Evolutionary conservation across 352 stramenopile genomes (phyloP), one percentile per base, ranked within the genome.

Genomic region (Phytopythium sindhum): DNA sequence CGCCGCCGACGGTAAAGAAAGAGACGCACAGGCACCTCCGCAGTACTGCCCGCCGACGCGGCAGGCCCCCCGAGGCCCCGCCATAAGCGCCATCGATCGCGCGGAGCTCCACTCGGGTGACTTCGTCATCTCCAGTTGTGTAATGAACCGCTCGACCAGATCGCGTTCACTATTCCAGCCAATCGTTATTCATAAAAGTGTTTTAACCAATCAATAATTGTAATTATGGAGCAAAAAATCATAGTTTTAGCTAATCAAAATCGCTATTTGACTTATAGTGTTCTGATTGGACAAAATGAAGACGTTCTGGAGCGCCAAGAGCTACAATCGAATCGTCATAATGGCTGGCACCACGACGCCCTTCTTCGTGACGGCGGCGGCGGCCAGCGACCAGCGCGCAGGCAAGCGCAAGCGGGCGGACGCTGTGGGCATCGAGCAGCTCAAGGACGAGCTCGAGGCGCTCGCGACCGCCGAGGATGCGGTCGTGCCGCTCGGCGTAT

Each of bases 51-150:
- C 24, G 12, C 24, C 9, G 15, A 26, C 6, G 23, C 45, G 45
- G n/a, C n/a, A 5, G 5, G 45, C 23, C 12, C 23, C 45, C 45
- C 45, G n/a, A 52, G 23, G 23, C 45, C 45, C 48, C 33, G 54
- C 37, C 53, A 23, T 45, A 7, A 28, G 9, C 33, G 33, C 55
- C 55, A 60, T 44, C 51, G 39, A 61, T 39, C 26, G 44, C 54
- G 57, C 71, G 51, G 47, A 71, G 12, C 71, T 78, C 69, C 50
- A 65, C 57, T 23, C 63, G 50, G 44, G 63, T 42, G 21, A 59
- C 70, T 21, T 89, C 80, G 82, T 91, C 82, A 89, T 58, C 74
- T 91, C 80, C 82, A 88, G 80, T 77, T 81, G 24, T 82, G 73
- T 52, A 29, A 26, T 35, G 28, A 47, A 17, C 17, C 24, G 41